A percentile compares a stretch with the other conserved stretches of the same genome.
Evolutionary conservation across 768 basidiomycete species (phyloP).

Genomic region (Clitopilus hobsonii): DNA sequence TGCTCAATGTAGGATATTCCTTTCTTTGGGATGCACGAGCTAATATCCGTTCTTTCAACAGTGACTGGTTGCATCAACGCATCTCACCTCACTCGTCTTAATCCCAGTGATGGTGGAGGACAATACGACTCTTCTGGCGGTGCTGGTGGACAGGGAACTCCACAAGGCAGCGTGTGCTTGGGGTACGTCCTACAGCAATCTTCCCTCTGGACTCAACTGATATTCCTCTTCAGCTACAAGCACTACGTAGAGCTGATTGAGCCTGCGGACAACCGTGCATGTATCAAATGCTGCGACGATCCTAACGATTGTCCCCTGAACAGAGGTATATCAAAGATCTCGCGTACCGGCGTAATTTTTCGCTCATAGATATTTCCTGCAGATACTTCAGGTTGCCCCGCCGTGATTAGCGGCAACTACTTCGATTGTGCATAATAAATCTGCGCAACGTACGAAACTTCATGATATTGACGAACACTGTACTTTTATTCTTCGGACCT

Average conservation of each 20-base stretch:
- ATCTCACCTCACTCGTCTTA: slow-evolving; percentile 31
- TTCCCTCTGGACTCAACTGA: not conserved
- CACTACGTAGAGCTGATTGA: slow-evolving; percentile 58
- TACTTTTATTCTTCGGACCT: too few species aligned
- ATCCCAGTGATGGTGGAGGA: slow-evolving; percentile 42
- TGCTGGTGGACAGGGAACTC: slow-evolving; percentile 40
- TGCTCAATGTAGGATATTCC: slow-evolving; percentile 33
- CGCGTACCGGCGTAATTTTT: not conserved
- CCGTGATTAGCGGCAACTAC: slow-evolving; percentile 50
- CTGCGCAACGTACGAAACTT: too few species aligned
- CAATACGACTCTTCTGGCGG: slow-evolving; percentile 58
- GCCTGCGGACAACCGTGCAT: slow-evolving; percentile 44
- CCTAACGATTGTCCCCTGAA: slow-evolving; percentile 48
- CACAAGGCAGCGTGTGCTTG: slow-evolving; percentile 42
- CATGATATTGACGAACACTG: too few species aligned
- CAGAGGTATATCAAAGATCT: slow-evolving; percentile 27
- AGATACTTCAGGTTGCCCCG: slow-evolving; percentile 50
- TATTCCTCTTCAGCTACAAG: slow-evolving; percentile 34
- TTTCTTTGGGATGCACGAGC: not conserved
- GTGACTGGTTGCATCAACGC: slow-evolving; percentile 53
- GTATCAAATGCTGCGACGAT: slow-evolving; percentile 56
- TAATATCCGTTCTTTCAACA: slow-evolving; percentile 9
- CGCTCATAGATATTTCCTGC: not conserved
- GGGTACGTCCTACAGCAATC: slow-evolving; percentile 25
- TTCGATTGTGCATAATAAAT: slow-evolving; percentile 41